These are phyloP conservation scores for Nidularia sp. DNA, from an alignment of 768 basidiomycete genomes.

Conservation along the genomic window DNA sequence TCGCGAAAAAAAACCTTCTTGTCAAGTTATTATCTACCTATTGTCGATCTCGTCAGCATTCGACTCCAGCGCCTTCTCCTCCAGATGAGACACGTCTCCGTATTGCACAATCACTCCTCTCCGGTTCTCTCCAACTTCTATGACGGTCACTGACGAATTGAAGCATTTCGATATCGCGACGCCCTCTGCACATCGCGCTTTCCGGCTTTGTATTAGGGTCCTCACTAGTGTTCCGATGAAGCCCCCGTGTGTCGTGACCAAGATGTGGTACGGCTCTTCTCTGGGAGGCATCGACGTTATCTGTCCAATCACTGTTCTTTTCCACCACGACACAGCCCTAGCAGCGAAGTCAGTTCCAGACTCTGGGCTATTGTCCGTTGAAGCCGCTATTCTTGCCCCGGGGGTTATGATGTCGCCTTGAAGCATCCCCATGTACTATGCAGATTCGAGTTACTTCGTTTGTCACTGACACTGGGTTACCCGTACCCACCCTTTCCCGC, in stretches of 20 bases:
- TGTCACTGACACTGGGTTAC: neutral
- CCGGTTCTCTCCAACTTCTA: constrained; percentile 44
- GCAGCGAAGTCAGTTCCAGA: constrained; percentile 30
- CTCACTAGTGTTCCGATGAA: constrained; percentile 53
- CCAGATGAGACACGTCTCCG: constrained; percentile 54
- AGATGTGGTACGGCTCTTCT: constrained; percentile 33
- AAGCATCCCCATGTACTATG: constrained; percentile 13
- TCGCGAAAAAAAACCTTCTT: constrained; percentile 1
- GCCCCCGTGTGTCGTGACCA: constrained; percentile 67
- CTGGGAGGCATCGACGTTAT: constrained; percentile 14
- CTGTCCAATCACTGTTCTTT: constrained; percentile 31
- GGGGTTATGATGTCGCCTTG: neutral
- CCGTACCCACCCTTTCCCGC: constrained; percentile 57
- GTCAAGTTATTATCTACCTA: neutral
- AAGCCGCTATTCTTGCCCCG: constrained; percentile 6
- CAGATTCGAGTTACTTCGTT: neutral
- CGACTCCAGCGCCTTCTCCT: constrained; percentile 24
- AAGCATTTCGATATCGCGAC: constrained; percentile 31
- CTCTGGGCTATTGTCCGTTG: constrained; percentile 32
- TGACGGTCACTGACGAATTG: constrained; percentile 55
- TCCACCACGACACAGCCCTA: constrained; percentile 65
- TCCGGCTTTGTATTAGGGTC: constrained; percentile 36
- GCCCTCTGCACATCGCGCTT: constrained; percentile 29
- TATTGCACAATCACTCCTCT: constrained; percentile 44
- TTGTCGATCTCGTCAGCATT: constrained; percentile 47